A percentile compares a stretch with the other conserved stretches of the same genome.
These are phyloP conservation scores for Boletus sp. DNA, from an alignment of 1,284 basidiomycete genomes.

Conservation along the genomic window DNA sequence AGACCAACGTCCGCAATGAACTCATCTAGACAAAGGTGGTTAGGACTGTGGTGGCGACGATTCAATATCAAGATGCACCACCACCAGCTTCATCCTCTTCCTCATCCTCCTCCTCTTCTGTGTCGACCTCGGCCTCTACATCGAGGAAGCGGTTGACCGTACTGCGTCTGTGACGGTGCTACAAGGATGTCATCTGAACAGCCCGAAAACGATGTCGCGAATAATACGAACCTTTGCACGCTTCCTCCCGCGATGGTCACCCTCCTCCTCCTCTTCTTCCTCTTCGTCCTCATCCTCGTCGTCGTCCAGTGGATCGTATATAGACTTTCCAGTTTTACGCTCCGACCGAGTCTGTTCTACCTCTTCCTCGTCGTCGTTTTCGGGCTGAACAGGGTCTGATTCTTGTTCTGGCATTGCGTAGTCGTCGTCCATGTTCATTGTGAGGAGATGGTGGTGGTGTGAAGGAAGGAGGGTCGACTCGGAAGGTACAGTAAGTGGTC, in stretches of 20 bases:
- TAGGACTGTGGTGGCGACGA: conserved; percentile 5
- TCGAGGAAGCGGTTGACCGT: conserved; percentile 85
- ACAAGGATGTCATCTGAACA: conserved; percentile 10
- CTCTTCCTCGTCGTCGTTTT: conserved; percentile 39
- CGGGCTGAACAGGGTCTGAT: conserved; percentile 34
- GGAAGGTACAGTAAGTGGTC: background rate
- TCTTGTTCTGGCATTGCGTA: conserved; percentile 38
- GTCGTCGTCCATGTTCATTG: conserved; percentile 47
- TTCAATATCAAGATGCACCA: conserved; percentile 43
- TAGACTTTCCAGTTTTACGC: conserved; percentile 30
- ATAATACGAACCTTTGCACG: conserved; percentile 47
- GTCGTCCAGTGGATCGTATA: conserved; percentile 52
- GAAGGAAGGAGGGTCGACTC: conserved; percentile 5
- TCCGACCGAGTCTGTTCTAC: conserved; percentile 31
- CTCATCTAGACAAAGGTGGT: conserved; percentile 45
- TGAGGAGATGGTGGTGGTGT: conserved; percentile 30
- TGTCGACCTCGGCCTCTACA: conserved; percentile 91
- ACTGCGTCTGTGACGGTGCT: conserved; percentile 63
- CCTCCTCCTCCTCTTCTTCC: conserved; percentile 41
- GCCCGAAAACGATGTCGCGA: background rate
- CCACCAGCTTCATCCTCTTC: conserved; percentile 81
- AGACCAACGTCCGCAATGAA: conserved; percentile 78
- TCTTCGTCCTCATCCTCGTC: conserved; percentile 53
- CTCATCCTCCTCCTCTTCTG: conserved; percentile 93
- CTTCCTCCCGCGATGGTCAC: conserved; percentile 47